Evolutionary conservation across 164 flowering plant species (phyloP), one percentile per base, ranked within the genome.

Genomic region (Magnolia kwangsiensis): DNA sequence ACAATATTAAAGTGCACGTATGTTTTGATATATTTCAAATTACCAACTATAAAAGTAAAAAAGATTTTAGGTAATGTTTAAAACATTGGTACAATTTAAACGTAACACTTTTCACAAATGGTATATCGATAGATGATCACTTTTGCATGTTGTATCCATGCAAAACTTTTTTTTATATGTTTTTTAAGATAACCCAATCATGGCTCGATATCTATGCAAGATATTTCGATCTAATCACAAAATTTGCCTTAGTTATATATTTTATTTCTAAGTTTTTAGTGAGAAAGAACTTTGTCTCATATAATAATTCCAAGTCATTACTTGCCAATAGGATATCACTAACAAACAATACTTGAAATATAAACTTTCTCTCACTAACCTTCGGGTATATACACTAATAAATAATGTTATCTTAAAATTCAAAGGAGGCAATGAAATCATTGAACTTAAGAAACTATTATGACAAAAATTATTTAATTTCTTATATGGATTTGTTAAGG

Each of bases 151-250:
- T n/a, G 50, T 59, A 49, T 67, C 59, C 67, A 37, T 6, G n/a
- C n/a, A n/a, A n/a, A n/a, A n/a, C n/a, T n/a, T 37, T 6, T 37
- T 37, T 58, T 51, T 10, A 13, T 16, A 61, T 4, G 49, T 50
- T 19, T 51, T 71, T 75, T 45, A 37, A 37, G 45, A 37, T 37
- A 37, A 37, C 6, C 45, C 45, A 37, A 37, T 37, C 0, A 37
- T 37, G 45, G 6, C 5, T 2, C 45, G 1, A 37, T 75, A 77
- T 69, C 73, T 76, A 51, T 76, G 8, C 66, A 1, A 0, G 13
- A 20, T 27, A 76, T 76, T 61, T 69, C 31, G 2, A 68, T 76
- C 50, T 51, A 13, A 67, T 59, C 9, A 76, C 78, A 76, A 51
- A 68, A 31, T 23, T 20, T 27, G 24, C 20, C 1, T 4, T 4